Conservation (phyloP, 75 land plant species). For the Picea glauca region DNA sequence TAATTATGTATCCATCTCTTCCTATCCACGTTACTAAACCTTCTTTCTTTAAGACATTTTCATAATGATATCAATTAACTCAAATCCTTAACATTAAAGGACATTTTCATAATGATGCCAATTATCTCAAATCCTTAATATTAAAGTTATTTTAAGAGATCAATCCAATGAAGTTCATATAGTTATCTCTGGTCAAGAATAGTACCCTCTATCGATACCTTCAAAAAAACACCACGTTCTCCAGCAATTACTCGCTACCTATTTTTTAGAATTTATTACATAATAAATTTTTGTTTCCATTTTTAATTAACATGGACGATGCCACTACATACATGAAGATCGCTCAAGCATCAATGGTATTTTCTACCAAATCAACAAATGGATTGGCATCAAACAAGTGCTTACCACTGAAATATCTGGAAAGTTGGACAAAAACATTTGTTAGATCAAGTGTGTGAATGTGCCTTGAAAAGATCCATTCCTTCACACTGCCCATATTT, state of each 20-base stretch:
- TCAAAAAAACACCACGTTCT: conserved; percentile 10
- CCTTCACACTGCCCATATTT: conserved; percentile 38
- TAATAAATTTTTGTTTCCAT: too few relatives aligned
- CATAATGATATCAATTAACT: neutral
- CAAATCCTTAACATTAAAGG: too few relatives aligned
- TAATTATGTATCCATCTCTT: conserved; percentile 48
- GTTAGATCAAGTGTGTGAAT: conserved; percentile 44
- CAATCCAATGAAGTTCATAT: too few relatives aligned
- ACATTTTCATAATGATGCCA: too few relatives aligned
- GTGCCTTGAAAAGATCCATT: conserved; percentile 57
- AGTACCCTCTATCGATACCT: conserved; percentile 58
- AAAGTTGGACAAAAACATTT: conserved; percentile 62
- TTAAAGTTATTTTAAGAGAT: too few relatives aligned
- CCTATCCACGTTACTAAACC: conserved; percentile 35
- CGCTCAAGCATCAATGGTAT: too few relatives aligned
- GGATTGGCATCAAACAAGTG: too few relatives aligned
- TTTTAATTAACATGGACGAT: too few relatives aligned
- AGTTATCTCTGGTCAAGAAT: too few relatives aligned
- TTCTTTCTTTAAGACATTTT: conserved; percentile 43
- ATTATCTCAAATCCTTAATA: too few relatives aligned
- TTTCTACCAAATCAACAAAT: neutral
- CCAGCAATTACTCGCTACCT: neutral
- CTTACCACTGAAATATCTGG: conserved; percentile 72
- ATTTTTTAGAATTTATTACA: too few relatives aligned
- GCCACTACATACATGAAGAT: too few relatives aligned